Conservation (phyloP, 73 alveolate genomes). For the Paramecium pentaurelia region DNA sequence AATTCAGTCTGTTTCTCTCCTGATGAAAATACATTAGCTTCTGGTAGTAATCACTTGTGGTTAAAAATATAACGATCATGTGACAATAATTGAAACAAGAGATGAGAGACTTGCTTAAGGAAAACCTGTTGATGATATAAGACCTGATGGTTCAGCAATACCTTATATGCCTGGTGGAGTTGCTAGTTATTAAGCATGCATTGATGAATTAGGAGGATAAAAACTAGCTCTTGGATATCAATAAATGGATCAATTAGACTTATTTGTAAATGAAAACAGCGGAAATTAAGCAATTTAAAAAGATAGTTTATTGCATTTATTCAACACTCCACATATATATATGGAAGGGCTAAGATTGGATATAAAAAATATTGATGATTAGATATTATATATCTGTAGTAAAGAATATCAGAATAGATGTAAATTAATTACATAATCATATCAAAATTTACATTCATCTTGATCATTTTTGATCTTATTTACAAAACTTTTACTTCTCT, state of each 20-base stretch:
- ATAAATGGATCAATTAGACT: neutral
- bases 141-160: constrained; percentile 55
- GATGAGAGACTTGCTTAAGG: constrained; percentile 96
- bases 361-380: neutral
- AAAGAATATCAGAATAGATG: neutral
- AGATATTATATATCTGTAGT: neutral
- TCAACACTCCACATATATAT: constrained; percentile 21
- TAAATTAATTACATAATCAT: neutral
- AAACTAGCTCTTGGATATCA: constrained; percentile 7
- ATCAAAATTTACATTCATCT: neutral
- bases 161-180: constrained; percentile 69
- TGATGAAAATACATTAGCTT: too few species aligned
- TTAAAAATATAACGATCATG: constrained; percentile 82
- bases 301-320: neutral
- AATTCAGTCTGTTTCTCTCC: too few species aligned
- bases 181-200: constrained; percentile 56
- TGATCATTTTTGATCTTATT: neutral
- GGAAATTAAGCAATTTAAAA: neutral
- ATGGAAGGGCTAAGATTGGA: neutral
- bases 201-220: constrained; percentile 20
- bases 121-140: constrained; percentile 87
- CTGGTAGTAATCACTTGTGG: too few species aligned
- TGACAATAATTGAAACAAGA: constrained; percentile 88
- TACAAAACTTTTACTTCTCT: neutral
- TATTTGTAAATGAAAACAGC: constrained; percentile 7